Evolutionary conservation across 352 stramenopile species (phyloP).

Genomic region (Globisporangium cylindrosporum): DNA sequence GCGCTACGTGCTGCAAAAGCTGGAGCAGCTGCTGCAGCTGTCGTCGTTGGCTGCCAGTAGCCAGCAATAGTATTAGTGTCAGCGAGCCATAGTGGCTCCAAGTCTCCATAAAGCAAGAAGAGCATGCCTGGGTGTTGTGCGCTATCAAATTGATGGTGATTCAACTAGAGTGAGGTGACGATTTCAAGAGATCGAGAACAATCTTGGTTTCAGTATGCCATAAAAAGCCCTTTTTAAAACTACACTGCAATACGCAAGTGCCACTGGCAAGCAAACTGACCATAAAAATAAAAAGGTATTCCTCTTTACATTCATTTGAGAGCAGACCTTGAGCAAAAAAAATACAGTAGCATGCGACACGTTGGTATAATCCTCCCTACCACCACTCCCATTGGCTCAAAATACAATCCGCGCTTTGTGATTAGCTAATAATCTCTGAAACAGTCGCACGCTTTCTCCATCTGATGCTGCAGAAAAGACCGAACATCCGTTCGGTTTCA

Average conservation of each 20-base stretch:
- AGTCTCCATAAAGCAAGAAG: not conserved
- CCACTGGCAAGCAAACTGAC: too few relatives aligned
- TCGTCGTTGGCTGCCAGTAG: not conserved
- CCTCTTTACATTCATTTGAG: not conserved
- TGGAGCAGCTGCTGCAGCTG: slow-evolving; percentile 22
- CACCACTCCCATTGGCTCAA: not conserved
- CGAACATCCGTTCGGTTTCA: not conserved
- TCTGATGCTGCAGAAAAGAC: not conserved
- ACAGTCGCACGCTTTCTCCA: not conserved
- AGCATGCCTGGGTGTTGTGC: too few relatives aligned
- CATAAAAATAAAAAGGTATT: too few relatives aligned
- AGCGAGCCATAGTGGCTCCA: not conserved
- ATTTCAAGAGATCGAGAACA: too few relatives aligned
- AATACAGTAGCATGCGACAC: not conserved
- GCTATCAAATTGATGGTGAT: too few relatives aligned
- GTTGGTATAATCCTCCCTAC: not conserved
- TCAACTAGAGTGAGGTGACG: too few relatives aligned
- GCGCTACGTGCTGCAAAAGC: slow-evolving; percentile 20
- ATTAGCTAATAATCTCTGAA: not conserved
- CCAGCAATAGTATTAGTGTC: not conserved
- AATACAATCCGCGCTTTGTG: not conserved
- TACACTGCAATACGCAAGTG: too few relatives aligned
- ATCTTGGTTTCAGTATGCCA: not conserved
- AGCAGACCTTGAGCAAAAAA: not conserved
- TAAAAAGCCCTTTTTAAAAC: too few relatives aligned